Percentiles rank a stretch among this genome's conserved stretches.
Conservation (phyloP, 2,329 filamentous ascomycete genomes). For the Didymella arachidicola region DNA sequence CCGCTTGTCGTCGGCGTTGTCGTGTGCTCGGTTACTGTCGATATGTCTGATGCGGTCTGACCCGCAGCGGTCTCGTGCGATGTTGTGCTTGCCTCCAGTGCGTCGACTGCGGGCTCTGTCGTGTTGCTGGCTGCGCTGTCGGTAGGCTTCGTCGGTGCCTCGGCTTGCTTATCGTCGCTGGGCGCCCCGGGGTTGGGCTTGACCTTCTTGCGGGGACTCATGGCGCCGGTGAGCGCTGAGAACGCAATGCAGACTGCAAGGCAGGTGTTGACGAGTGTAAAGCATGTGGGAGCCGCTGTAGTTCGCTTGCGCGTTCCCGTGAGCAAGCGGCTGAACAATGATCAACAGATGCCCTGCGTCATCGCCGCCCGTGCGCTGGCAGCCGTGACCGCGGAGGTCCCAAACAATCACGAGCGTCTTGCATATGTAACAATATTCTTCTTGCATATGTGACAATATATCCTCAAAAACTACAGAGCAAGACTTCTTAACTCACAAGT, state of each 20-base stretch:
- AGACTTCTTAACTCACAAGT: not conserved
- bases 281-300: constrained; percentile 11
- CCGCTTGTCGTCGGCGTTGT: constrained; percentile 25
- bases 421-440: not conserved
- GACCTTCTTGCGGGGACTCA: constrained; percentile 54
- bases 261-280: constrained; percentile 11
- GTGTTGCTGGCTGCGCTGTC: not conserved
- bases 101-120: not conserved
- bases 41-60: constrained; percentile 25
- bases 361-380: constrained; percentile 5
- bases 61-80: constrained; percentile 27
- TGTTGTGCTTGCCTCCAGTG: constrained; percentile 22
- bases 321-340: constrained; percentile 16
- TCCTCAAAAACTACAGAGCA: too few relatives aligned
- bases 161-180: constrained; percentile 21
- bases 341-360: constrained; percentile 12
- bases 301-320: constrained; percentile 11
- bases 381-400: constrained; percentile 5
- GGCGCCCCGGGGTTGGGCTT: constrained; percentile 50
- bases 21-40: constrained; percentile 23
- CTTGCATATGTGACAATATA: too few relatives aligned
- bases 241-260: constrained; percentile 17
- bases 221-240: constrained; percentile 37
- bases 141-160: not conserved
- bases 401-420: not conserved